These are phyloP conservation scores for Skeletonema costatum DNA, from an alignment of 108 stramenopile genomes.

Conservation along the genomic window DNA sequence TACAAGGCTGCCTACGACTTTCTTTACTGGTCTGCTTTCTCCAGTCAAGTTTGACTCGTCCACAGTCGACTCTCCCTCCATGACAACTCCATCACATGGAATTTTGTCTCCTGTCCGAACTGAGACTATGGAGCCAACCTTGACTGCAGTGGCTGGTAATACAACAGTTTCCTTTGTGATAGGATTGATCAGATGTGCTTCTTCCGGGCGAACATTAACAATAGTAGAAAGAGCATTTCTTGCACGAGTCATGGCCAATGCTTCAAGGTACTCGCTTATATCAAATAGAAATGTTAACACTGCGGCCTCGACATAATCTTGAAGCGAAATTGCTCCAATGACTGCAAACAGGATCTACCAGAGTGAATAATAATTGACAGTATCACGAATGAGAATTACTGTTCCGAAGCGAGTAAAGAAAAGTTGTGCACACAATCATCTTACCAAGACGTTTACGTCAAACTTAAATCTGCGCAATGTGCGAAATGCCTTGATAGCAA, in stretches of 20 bases:
- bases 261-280: constrained; percentile 75
- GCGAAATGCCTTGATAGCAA: too few species aligned
- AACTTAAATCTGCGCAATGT: too few species aligned
- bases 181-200: constrained; percentile 69
- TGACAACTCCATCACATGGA: constrained; percentile 90
- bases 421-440: too few species aligned
- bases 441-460: too few species aligned
- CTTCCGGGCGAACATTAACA: constrained; percentile 67
- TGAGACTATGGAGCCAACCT: constrained; percentile 78
- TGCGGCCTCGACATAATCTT: constrained; percentile 80
- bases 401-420: too few species aligned
- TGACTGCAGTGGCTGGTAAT: constrained; percentile 62
- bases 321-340: constrained; percentile 73
- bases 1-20: constrained; percentile 50
- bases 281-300: constrained; percentile 82
- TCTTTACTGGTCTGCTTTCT: constrained; percentile 78
- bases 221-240: constrained; percentile 73
- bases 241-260: constrained; percentile 62
- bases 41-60: constrained; percentile 82
- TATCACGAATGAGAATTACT: not conserved
- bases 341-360: constrained; percentile 60
- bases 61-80: constrained; percentile 66
- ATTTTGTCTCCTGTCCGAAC: constrained; percentile 90
- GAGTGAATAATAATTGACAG: too few species aligned
- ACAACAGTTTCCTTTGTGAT: constrained; percentile 55